These are phyloP conservation scores for Penicillium cosmopolitanum DNA, from an alignment of 495 filamentous ascomycete genomes.

Conservation along the genomic window DNA sequence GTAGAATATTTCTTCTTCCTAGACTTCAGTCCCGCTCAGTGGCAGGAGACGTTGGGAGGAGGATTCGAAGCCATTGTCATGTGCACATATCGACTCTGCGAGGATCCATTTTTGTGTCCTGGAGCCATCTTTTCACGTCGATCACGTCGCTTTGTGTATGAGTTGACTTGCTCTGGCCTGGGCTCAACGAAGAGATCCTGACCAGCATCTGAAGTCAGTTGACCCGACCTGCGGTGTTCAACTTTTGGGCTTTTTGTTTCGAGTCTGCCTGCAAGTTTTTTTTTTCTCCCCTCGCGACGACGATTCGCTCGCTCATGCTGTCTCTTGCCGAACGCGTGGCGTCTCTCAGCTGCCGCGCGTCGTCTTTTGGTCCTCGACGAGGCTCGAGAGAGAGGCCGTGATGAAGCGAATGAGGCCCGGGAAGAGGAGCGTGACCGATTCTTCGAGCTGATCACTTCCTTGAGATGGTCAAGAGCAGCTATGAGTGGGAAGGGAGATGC, in stretches of 20 bases:
- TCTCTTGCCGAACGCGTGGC: neutral
- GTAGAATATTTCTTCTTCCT: too few relatives aligned
- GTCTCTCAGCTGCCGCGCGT: neutral
- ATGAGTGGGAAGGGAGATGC: neutral
- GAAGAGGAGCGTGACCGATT: neutral
- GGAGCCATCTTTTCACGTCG: conserved; percentile 25
- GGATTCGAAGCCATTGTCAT: conserved; percentile 28
- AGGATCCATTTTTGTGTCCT: conserved; percentile 11
- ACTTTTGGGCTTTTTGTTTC: neutral
- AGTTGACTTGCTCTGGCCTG: conserved; percentile 28
- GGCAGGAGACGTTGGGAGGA: conserved; percentile 3
- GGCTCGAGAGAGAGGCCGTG: conserved; percentile 5
- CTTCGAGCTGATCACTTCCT: neutral
- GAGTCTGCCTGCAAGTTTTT: neutral
- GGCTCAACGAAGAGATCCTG: neutral
- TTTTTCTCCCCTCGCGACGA: conserved; percentile 5
- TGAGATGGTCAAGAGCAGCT: neutral
- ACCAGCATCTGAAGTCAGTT: neutral
- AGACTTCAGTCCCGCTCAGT: conserved; percentile 1
- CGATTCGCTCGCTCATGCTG: neutral
- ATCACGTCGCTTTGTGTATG: conserved; percentile 32
- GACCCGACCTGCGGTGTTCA: neutral
- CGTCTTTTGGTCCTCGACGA: conserved; percentile 2
- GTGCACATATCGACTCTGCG: conserved; percentile 23
- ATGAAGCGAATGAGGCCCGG: neutral